A percentile compares a stretch with the other conserved stretches of the same genome.
Evolutionary conservation across 345 rosid species (phyloP).

Genomic region (Salix udensis): DNA sequence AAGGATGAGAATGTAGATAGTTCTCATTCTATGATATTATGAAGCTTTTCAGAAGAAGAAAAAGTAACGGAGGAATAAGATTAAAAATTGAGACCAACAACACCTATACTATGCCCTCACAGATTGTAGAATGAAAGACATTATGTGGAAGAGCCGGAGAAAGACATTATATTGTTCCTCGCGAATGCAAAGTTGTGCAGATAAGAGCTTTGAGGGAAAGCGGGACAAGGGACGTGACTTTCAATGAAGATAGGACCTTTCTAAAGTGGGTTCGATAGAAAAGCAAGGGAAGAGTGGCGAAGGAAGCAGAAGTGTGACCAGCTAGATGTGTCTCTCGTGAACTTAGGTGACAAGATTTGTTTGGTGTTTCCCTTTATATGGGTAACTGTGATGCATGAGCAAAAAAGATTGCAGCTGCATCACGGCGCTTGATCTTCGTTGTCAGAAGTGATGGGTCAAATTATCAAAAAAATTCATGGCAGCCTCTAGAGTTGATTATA

Average conservation of each 20-base stretch:
- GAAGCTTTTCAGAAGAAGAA: background rate
- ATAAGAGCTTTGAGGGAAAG: background rate
- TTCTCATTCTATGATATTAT: slow-evolving; percentile 3
- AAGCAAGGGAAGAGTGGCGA: slow-evolving; percentile 13
- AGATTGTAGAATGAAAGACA: background rate
- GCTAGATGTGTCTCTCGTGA: slow-evolving; percentile 39
- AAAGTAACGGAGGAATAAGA: background rate
- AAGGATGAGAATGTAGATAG: slow-evolving; percentile 3
- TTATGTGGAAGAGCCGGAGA: background rate
- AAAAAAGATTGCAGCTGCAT: no score
- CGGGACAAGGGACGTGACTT: background rate
- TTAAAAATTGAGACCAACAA: background rate
- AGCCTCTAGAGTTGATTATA: background rate
- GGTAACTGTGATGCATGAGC: background rate
- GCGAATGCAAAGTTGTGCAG: background rate
- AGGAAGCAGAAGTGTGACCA: slow-evolving; percentile 30
- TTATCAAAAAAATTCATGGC: background rate
- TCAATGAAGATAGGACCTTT: slow-evolving; percentile 13
- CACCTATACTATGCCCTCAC: background rate
- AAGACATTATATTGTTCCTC: background rate
- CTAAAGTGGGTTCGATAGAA: slow-evolving; percentile 2
- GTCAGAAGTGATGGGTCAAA: no score
- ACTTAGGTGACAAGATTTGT: slow-evolving; percentile 9
- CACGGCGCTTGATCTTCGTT: background rate
- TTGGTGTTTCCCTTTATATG: background rate